phyloP scores from a whole-genome alignment of 768 basidiomycete genomes.

The Tylopilus sp. region DNA sequence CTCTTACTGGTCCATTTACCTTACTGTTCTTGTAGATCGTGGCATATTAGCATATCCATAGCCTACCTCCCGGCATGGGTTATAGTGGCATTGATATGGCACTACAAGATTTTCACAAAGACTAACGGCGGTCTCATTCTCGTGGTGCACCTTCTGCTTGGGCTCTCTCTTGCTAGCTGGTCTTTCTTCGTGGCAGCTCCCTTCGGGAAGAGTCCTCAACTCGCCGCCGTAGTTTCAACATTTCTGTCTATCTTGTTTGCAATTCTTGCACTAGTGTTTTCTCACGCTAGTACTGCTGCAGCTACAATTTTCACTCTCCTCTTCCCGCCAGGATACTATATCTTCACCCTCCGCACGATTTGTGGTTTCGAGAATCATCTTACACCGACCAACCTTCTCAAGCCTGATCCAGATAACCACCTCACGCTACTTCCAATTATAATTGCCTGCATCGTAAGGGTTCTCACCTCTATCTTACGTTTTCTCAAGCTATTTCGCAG shows the following conservation, averaged over 20 bases:
- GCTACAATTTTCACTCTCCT: slow-evolving; percentile 64
- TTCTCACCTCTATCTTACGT: background rate
- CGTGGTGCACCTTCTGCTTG: slow-evolving; percentile 62
- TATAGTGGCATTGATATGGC: slow-evolving; percentile 62
- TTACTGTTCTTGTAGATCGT: slow-evolving; percentile 35
- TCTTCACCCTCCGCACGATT: slow-evolving; percentile 66
- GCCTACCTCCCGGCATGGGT: slow-evolving; percentile 79
- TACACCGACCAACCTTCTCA: slow-evolving; percentile 49
- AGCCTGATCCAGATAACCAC: slow-evolving; percentile 58
- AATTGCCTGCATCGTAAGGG: slow-evolving; percentile 60
- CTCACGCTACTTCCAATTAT: slow-evolving; percentile 55
- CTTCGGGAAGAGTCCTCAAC: slow-evolving; percentile 69
- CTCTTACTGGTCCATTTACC: background rate
- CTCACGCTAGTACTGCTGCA: slow-evolving; percentile 37
- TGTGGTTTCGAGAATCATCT: slow-evolving; percentile 64
- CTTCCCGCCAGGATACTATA: slow-evolving; percentile 75
- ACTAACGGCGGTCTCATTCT: slow-evolving; percentile 61
- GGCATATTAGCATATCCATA: slow-evolving; percentile 65
- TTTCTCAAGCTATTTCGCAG: slow-evolving; percentile 32
- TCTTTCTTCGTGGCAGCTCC: slow-evolving; percentile 67
- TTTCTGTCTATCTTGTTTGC: slow-evolving; percentile 65
- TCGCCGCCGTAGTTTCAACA: slow-evolving; percentile 65
- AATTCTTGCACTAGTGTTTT: slow-evolving; percentile 59
- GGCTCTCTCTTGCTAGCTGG: slow-evolving; percentile 66
- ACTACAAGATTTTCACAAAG: slow-evolving; percentile 58